A percentile compares a stretch with the other conserved stretches of the same genome.
Conservation (phyloP, 148 eudicot genomes). For the Pharnaceum exiguum region DNA sequence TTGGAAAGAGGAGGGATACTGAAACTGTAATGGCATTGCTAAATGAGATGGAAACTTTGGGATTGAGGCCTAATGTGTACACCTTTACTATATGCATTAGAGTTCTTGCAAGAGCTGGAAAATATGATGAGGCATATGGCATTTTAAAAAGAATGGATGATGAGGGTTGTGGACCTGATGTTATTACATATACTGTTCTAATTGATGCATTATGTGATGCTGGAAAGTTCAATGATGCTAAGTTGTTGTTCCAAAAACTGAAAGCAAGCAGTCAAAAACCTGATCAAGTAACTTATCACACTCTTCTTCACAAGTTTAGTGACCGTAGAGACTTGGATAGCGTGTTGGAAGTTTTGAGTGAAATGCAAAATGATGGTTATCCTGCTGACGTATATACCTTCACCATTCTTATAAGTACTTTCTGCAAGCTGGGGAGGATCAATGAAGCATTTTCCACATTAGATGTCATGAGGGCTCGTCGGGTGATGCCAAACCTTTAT, state of each 20-base stretch:
- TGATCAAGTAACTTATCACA: conserved; percentile 87
- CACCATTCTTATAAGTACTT: conserved; percentile 69
- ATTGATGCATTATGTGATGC: conserved; percentile 79
- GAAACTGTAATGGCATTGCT: conserved; percentile 68
- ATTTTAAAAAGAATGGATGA: conserved; percentile 52
- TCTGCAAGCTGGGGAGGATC: conserved; percentile 66
- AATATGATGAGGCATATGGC: conserved; percentile 36
- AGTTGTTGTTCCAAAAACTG: conserved; percentile 64
- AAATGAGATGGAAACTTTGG: conserved; percentile 77
- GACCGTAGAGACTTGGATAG: conserved; percentile 66
- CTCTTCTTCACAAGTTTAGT: conserved; percentile 75
- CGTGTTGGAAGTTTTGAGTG: conserved; percentile 54
- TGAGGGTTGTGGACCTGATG: conserved; percentile 90
- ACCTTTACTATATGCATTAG: conserved; percentile 90
- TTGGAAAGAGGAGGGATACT: conserved; percentile 79
- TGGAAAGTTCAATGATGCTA: conserved; percentile 65
- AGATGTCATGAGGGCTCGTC: conserved; percentile 52
- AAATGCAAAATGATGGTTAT: conserved; percentile 86
- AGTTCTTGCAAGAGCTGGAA: conserved; percentile 61
- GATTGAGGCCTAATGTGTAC: conserved; percentile 82
- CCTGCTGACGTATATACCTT: conserved; percentile 72
- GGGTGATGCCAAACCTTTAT: conserved; percentile 71
- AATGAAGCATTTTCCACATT: conserved; percentile 53
- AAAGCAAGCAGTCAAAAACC: conserved; percentile 68
- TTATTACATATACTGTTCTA: conserved; percentile 73